A percentile compares a stretch with the other conserved stretches of the same genome.
Conservation (phyloP, 2,329 filamentous ascomycete species). For the Lecanicillium sp. region DNA sequence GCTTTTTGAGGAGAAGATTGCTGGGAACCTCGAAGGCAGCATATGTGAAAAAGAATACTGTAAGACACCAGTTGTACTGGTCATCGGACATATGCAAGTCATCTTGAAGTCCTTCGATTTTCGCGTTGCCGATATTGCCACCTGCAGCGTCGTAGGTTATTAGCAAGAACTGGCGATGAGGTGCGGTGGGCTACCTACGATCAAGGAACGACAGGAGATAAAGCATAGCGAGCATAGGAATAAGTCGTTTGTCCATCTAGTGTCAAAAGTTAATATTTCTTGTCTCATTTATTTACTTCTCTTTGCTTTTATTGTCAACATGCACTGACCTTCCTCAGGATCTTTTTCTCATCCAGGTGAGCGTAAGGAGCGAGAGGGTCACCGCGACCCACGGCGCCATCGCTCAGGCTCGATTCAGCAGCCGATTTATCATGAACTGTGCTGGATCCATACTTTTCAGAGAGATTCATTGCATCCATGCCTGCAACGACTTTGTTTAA, state of each 20-base stretch:
- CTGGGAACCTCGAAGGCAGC: constrained; percentile 66
- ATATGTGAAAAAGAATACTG: constrained; percentile 74
- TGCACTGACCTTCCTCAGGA: constrained; percentile 46
- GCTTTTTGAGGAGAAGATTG: constrained; percentile 66
- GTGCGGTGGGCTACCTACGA: constrained; percentile 24
- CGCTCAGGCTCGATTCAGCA: too few species aligned
- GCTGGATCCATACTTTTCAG: too few species aligned
- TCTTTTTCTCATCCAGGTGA: constrained; percentile 45
- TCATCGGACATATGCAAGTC: too few species aligned
- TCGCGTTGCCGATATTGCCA: constrained; percentile 60
- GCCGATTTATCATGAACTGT: too few species aligned
- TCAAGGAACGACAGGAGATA: constrained; percentile 66
- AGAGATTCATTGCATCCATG: too few species aligned
- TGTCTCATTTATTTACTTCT: too few species aligned
- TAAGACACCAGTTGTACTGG: constrained; percentile 59
- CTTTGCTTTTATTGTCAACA: too few species aligned
- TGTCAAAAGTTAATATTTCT: constrained; percentile 7
- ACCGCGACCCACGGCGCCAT: too few species aligned
- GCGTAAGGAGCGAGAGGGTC: constrained; percentile 12
- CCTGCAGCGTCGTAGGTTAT: constrained; percentile 19
- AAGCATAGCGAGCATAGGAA: constrained; percentile 57
- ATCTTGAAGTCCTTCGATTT: constrained; percentile 42
- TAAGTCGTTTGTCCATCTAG: constrained; percentile 43
- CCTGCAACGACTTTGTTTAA: too few species aligned
- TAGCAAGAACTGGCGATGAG: constrained; percentile 1